Evolutionary conservation across 2,329 filamentous ascomycete genomes (phyloP), one percentile per base, ranked within the genome.

Genomic region (Dactylellina haptotyla): DNA sequence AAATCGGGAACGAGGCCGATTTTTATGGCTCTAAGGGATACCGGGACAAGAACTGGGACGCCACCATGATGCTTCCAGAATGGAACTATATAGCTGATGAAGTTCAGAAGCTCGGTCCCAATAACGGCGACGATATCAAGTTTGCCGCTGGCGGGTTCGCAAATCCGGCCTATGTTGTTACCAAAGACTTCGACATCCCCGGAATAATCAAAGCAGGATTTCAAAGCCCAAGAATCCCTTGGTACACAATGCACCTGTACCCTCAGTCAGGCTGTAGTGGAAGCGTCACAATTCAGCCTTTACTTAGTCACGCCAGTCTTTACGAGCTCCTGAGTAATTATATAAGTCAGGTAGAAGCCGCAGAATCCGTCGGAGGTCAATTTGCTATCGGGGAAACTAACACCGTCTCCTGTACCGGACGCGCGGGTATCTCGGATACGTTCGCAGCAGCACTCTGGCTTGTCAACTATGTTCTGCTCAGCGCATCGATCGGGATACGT

Each of bases 361-460:
- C 26, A 18, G 25, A 41, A 23, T 18, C 25, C n/a, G 46, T 9
- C 18, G 48, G 61, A 10, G 75, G 20, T 53, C 75, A 28, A 61
- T 75, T 26, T 41, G 57, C 79, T 59, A 79, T 82, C 18, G 81
- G 81, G 41, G 81, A 82, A 69, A 81, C 80, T 76, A 82, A 82
- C 77, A 81, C 79, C 1, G 80, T 82, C 53, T 79, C 80, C 1
- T 82, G 81, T 73, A 78, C 77, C 12, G 81, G 81, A 5, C 78
- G 78, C 23, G 80, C 81, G 0, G 79, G 79, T 53, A 80, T 82
- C 8, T 80, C 79, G 1, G 81, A 82, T 70, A 81, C 80, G 0
- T 82, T 82, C 53, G 80, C 80, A 0, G 79, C 82, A 65, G 81
- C 81, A 1, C 76, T 82, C 1, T 82, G 81, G 81, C 79, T 80